Percentiles rank a stretch among this genome's conserved stretches.
These are phyloP conservation scores for Torrubiellomyces zombiae DNA, from an alignment of 2,329 filamentous ascomycete genomes.

Conservation along the genomic window DNA sequence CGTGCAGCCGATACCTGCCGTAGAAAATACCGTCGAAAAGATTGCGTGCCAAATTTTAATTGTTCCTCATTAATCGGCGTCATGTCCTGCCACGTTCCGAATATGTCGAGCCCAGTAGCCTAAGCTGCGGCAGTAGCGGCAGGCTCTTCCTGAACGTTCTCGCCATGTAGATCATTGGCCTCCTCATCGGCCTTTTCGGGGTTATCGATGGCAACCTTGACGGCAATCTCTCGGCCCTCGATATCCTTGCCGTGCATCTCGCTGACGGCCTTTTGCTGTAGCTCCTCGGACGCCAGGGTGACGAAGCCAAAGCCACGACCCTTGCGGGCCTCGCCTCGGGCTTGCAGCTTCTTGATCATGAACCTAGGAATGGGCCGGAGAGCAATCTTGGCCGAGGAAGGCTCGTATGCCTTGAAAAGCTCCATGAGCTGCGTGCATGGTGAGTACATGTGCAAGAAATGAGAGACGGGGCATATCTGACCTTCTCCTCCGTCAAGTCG, in stretches of 20 bases:
- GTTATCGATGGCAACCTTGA: conserved; percentile 99
- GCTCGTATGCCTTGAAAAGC: conserved; percentile 84
- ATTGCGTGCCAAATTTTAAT: conserved; percentile 23
- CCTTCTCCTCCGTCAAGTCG: conserved; percentile 94
- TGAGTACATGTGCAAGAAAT: background rate
- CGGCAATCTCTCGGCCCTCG: conserved; percentile 94
- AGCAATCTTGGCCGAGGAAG: conserved; percentile 92
- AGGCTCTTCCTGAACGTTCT: conserved; percentile 24
- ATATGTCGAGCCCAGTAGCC: too few relatives aligned
- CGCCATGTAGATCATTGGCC: conserved; percentile 38
- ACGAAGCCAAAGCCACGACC: conserved; percentile 98
- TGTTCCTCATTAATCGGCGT: conserved; percentile 15
- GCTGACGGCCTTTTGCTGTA: conserved; percentile 88
- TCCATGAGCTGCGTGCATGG: conserved; percentile 65
- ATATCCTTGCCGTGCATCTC: conserved; percentile 99
- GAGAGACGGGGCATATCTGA: conserved; percentile 23
- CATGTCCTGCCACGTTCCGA: conserved; percentile 10
- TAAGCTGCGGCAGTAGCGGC: conserved; percentile 10
- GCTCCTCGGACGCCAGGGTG: conserved; percentile 82
- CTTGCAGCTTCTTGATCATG: conserved; percentile 99
- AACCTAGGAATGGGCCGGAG: conserved; percentile 96
- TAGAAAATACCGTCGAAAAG: conserved; percentile 22
- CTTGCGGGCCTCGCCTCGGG: conserved; percentile 95
- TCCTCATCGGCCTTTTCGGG: conserved; percentile 92
- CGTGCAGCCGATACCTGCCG: conserved; percentile 16